phyloP scores from a whole-genome alignment of 345 rosid species.

The Excoecaria cochinchinensis region DNA sequence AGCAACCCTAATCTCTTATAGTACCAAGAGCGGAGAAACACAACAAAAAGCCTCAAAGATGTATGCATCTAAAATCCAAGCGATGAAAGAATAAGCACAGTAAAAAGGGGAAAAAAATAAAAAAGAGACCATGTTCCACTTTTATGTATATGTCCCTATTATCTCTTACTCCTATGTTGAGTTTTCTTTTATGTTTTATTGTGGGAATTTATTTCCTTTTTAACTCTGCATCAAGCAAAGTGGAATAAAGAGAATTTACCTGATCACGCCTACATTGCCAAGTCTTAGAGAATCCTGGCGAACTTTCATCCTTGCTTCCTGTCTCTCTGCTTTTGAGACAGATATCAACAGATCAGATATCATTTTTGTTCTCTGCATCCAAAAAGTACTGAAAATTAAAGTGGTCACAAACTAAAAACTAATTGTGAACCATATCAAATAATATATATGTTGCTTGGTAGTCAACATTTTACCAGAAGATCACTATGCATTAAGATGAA shows the following conservation, averaged over 20 bases:
- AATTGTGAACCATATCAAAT: not conserved
- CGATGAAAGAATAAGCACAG: too few relatives aligned
- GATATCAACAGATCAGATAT: slow-evolving; percentile 94
- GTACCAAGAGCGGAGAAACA: not conserved
- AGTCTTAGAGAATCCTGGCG: slow-evolving; percentile 95
- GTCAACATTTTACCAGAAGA: not conserved
- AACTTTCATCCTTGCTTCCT: slow-evolving; percentile 94
- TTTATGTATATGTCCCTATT: too few relatives aligned
- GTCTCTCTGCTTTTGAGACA: slow-evolving; percentile 94
- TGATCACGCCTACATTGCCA: slow-evolving; percentile 94
- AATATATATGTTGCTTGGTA: not conserved
- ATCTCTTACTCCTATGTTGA: too few relatives aligned
- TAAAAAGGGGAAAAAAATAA: too few relatives aligned
- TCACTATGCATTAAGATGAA: slow-evolving; percentile 8
- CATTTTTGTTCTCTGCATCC: slow-evolving; percentile 79
- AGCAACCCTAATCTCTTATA: not conserved
- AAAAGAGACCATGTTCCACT: too few relatives aligned
- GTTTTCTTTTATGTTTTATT: too few relatives aligned
- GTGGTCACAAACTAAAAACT: not conserved
- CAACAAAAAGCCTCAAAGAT: not conserved
- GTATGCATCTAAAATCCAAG: not conserved
- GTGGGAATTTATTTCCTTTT: too few relatives aligned
- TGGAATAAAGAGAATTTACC: slow-evolving; percentile 40
- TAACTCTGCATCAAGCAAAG: not conserved
- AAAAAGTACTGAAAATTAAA: slow-evolving; percentile 15